phyloP scores from a whole-genome alignment of 2,329 filamentous ascomycete genomes.

The Phialophora macrospora region DNA sequence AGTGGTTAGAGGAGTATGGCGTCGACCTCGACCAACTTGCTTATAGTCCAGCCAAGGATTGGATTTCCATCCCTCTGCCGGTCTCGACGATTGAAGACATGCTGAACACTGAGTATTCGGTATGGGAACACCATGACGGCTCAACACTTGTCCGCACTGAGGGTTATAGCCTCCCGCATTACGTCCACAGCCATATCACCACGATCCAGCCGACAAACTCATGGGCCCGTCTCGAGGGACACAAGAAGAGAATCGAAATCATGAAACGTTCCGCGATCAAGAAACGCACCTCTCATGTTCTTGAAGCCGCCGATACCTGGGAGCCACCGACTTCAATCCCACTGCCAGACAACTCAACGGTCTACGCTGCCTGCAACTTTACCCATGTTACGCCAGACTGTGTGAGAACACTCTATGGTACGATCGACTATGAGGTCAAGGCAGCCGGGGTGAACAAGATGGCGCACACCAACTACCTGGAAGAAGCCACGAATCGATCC shows the following conservation, averaged over 20 bases:
- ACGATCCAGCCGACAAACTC: slow-evolving; percentile 37
- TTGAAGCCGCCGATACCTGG: slow-evolving; percentile 26
- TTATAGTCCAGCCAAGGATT: slow-evolving; percentile 36
- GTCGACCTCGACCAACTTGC: slow-evolving; percentile 48
- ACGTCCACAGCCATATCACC: slow-evolving; percentile 35
- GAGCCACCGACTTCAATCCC: slow-evolving; percentile 21
- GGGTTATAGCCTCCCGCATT: slow-evolving; percentile 32
- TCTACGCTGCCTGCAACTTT: slow-evolving; percentile 55
- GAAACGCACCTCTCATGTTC: slow-evolving; percentile 20
- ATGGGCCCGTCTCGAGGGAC: slow-evolving; percentile 27
- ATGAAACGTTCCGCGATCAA: slow-evolving; percentile 20
- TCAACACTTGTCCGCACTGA: slow-evolving; percentile 33
- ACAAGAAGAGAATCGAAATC: slow-evolving; percentile 24
- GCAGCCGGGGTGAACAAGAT: slow-evolving; percentile 51
- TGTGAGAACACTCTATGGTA: slow-evolving; percentile 60
- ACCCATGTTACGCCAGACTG: slow-evolving; percentile 59
- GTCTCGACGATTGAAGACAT: slow-evolving; percentile 28
- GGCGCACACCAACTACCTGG: slow-evolving; percentile 54
- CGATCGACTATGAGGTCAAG: slow-evolving; percentile 58
- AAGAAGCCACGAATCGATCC: slow-evolving; percentile 54
- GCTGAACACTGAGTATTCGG: slow-evolving; percentile 34
- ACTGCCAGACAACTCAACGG: slow-evolving; percentile 35
- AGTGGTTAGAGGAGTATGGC: slow-evolving; percentile 52
- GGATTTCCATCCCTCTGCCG: slow-evolving; percentile 30
- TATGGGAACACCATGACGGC: slow-evolving; percentile 33